Conservation (phyloP, 352 stramenopile species). For the Globisporangium echinulatum region DNA sequence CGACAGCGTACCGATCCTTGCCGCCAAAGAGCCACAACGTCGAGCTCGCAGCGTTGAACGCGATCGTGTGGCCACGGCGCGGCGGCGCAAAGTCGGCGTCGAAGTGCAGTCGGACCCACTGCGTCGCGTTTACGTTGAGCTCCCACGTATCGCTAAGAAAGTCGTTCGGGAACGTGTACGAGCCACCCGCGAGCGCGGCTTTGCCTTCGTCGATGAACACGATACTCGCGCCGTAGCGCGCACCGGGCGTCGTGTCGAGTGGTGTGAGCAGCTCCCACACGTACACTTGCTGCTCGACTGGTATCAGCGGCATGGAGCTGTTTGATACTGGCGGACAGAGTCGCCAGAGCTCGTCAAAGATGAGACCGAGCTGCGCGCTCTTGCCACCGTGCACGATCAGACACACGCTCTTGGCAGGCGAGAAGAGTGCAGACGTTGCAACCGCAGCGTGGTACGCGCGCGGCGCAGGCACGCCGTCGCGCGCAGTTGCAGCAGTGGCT, state of each 20-base stretch:
- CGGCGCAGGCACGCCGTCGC: constrained; percentile 14
- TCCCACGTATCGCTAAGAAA: constrained; percentile 71
- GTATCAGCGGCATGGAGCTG: neutral
- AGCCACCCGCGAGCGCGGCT: constrained; percentile 50
- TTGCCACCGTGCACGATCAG: constrained; percentile 57
- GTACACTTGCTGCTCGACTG: constrained; percentile 37
- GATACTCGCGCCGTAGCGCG: constrained; percentile 50
- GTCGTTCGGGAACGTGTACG: constrained; percentile 69
- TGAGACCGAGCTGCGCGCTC: constrained; percentile 28
- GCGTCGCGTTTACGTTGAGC: constrained; percentile 55
- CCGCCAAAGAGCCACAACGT: constrained; percentile 53
- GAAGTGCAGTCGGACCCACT: constrained; percentile 58
- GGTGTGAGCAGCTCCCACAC: constrained; percentile 48
- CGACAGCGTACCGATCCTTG: constrained; percentile 52
- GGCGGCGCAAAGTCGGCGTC: constrained; percentile 36
- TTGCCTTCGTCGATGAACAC: constrained; percentile 56
- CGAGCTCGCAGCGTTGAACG: constrained; percentile 25
- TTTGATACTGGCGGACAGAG: constrained; percentile 31
- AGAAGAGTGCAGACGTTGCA: constrained; percentile 31
- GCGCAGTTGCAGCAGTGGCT: constrained; percentile 5
- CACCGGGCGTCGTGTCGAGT: constrained; percentile 39
- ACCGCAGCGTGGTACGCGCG: constrained; percentile 43
- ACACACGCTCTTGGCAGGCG: constrained; percentile 23
- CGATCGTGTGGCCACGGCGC: constrained; percentile 48
- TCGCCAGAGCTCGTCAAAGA: constrained; percentile 70